Evolutionary conservation across 2,329 filamentous ascomycete genomes (phyloP), one percentile per base, ranked within the genome.

Genomic region (Phaeomoniella chlamydospora): DNA sequence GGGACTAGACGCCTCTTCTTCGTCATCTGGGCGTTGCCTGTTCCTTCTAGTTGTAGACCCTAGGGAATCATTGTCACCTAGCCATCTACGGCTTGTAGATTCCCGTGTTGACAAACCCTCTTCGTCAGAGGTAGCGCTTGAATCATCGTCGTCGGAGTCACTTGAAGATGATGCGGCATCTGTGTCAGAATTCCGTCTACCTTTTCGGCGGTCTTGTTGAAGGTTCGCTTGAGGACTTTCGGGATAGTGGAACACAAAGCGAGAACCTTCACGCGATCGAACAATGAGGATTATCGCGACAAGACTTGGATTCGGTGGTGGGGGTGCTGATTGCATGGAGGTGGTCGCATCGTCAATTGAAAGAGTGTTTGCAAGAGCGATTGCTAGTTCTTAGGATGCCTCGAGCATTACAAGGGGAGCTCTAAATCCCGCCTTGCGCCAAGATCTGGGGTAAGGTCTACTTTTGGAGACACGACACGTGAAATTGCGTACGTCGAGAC

Each of bases 181-280:
- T 15, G 59, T 57, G 15, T 61, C 57, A 15, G 15, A 10, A 12
- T 34, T 18, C 11, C 18, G 9, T 9, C 34, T 15, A 29, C 6
- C 29, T 36, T 10, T 62, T 58, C 10, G 58, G 22, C 22, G 22
- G 9, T 26, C 22, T 54, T 4, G 58, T 58, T 29, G 49, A 58
- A n/a, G 49, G 47, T 2, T 49, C 48, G 19, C 51, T 56, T 26
- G 59, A 56, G 39, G 55, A 41, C 41, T 45, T 53, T 77, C 70
- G n/a, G 85, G 85, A 50, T 90, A 90, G 57, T 93, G 83, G 56
- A 87, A 93, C 48, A 90, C 80, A 48, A 90, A 80, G 43, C 77
- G 74, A 17, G 85, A 81, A 12, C 85, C 84, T 47, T 83, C 80
- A 44, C 80, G 75, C 19, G 80, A 82, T 44, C 80, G 72, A 48